A percentile compares a stretch with the other conserved stretches of the same genome.
Evolutionary conservation across 768 basidiomycete genomes (phyloP).

Genomic region (Lactifluus subvellereus): DNA sequence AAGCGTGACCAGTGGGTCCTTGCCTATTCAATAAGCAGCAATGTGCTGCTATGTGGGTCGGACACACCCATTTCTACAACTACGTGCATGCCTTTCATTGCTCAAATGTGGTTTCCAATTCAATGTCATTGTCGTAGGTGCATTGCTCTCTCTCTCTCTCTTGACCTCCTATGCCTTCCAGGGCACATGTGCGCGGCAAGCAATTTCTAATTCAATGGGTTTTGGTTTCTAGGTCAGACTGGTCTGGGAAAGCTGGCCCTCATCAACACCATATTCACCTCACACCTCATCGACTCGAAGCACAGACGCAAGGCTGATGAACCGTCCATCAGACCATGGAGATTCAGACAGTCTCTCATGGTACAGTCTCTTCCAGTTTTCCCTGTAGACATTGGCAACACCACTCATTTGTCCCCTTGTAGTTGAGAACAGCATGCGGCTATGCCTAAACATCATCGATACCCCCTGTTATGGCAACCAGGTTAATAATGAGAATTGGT

Average conservation of each 20-base stretch:
- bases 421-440: constrained; percentile 96
- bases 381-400: not conserved
- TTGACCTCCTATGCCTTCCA: not conserved
- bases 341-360: constrained; percentile 91
- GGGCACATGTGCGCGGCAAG: not conserved
- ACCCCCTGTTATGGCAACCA: constrained; percentile 99
- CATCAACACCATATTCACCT: constrained; percentile 98
- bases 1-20: too few species aligned
- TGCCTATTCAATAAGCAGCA: too few species aligned
- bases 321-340: constrained; percentile 92
- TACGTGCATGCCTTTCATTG: constrained; percentile 49
- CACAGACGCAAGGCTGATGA: constrained; percentile 85
- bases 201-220: not conserved
- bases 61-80: too few species aligned
- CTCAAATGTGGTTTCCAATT: constrained; percentile 99
- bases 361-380: constrained; percentile 40
- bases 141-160: constrained; percentile 37
- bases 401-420: constrained; percentile 2
- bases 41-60: too few species aligned
- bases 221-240: constrained; percentile 67
- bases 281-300: constrained; percentile 96
- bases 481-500: constrained; percentile 99
- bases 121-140: constrained; percentile 96
- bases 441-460: constrained; percentile 96
- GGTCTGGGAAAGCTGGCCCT: constrained; percentile 97